Evolutionary conservation across 176 grass and related monocot species (phyloP).

Genomic region (Triticum dicoccoides): DNA sequence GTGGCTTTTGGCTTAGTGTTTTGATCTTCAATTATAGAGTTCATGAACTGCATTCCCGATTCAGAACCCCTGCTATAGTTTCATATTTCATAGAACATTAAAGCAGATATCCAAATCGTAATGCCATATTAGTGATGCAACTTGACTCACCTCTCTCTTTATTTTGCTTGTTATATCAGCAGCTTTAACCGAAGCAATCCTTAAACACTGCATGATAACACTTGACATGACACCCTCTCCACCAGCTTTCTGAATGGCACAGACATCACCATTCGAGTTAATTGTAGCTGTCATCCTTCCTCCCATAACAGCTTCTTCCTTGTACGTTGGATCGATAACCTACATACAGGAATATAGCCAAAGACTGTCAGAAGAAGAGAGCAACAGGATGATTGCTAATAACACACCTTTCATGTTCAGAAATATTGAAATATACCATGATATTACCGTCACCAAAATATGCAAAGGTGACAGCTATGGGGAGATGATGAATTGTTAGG

Average conservation of each 20-base stretch:
- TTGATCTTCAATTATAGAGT: background rate
- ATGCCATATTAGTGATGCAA: background rate
- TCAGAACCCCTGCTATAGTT: background rate
- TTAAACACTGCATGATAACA: conserved; percentile 87
- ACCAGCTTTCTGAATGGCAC: conserved; percentile 91
- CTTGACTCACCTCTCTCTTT: conserved; percentile 61
- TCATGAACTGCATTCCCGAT: background rate
- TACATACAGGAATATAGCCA: conserved; percentile 34
- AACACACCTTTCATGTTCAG: background rate
- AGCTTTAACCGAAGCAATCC: conserved; percentile 81
- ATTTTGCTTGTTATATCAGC: conserved; percentile 94
- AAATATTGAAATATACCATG: conserved; percentile 55
- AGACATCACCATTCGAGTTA: conserved; percentile 93
- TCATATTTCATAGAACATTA: background rate
- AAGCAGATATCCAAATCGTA: conserved; percentile 5
- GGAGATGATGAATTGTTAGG: conserved; percentile 87
- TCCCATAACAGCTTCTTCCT: conserved; percentile 93
- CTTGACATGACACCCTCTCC: conserved; percentile 80
- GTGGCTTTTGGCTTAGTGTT: background rate
- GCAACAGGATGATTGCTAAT: background rate
- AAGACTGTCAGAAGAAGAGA: background rate
- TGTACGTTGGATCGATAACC: conserved; percentile 92
- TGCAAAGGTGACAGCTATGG: conserved; percentile 93
- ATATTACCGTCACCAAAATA: conserved; percentile 79
- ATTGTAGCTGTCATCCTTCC: conserved; percentile 89